These are phyloP conservation scores for Allium sativum DNA, from an alignment of 106 monocot genomes.

Conservation along the genomic window DNA sequence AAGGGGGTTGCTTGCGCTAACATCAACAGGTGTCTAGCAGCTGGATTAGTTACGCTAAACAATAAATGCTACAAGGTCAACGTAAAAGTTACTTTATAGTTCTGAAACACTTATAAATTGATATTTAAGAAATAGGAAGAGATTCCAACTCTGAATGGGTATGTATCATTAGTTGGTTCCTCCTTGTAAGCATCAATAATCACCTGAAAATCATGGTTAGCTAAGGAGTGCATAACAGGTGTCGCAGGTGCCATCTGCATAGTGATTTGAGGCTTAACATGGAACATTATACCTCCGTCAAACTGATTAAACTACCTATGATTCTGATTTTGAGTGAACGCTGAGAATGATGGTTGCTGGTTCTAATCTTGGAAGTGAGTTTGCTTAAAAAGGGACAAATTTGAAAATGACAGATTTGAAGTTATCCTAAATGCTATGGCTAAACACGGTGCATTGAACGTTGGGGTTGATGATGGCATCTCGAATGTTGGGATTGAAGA, in stretches of 20 bases:
- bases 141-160: slow-evolving; percentile 63
- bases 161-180: slow-evolving; percentile 74
- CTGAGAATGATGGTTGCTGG: slow-evolving; percentile 19
- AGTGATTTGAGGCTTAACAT: slow-evolving; percentile 35
- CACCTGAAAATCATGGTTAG: slow-evolving; percentile 81
- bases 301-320: slow-evolving; percentile 25
- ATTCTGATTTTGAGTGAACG: slow-evolving; percentile 22
- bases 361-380: slow-evolving; percentile 11
- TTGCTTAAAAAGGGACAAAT: slow-evolving; percentile 14
- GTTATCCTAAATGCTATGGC: slow-evolving; percentile 21
- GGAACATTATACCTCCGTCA: background rate
- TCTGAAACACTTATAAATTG: background rate
- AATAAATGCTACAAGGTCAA: slow-evolving; percentile 64
- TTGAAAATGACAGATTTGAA: slow-evolving; percentile 18
- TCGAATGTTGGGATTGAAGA: slow-evolving; percentile 24
- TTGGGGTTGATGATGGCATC: background rate
- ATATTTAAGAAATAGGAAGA: slow-evolving; percentile 7
- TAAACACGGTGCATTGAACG: slow-evolving; percentile 22
- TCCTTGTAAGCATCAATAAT: slow-evolving; percentile 89
- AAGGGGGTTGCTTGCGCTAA: slow-evolving; percentile 32
- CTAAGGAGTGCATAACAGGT: slow-evolving; percentile 45
- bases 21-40: slow-evolving; percentile 79
- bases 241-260: slow-evolving; percentile 96
- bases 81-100: slow-evolving; percentile 1
- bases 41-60: slow-evolving; percentile 87